Percentiles rank a stretch among this genome's conserved stretches.
phyloP scores from a whole-genome alignment of 1,139 yeast genomes.

The Geotrichum citri-aurantii region DNA sequence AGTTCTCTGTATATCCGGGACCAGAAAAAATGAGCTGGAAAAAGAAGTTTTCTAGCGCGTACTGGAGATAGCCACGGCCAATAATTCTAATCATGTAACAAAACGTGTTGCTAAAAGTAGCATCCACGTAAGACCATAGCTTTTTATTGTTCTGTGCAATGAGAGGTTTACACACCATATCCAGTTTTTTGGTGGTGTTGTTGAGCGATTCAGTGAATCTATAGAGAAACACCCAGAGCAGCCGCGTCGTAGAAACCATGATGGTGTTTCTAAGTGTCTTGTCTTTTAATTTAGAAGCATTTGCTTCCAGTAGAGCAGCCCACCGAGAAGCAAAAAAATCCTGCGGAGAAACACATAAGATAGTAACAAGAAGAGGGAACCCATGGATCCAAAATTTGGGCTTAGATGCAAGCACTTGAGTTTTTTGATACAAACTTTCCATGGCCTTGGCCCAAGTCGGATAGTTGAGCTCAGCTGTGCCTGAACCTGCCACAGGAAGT shows the following conservation, averaged over 20 bases:
- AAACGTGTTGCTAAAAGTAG: slow-evolving; percentile 55
- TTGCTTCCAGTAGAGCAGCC: slow-evolving; percentile 58
- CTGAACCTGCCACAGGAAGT: slow-evolving; percentile 73
- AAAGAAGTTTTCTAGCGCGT: slow-evolving; percentile 70
- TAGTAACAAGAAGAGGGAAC: slow-evolving; percentile 63
- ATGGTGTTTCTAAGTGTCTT: slow-evolving; percentile 41
- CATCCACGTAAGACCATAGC: slow-evolving; percentile 58
- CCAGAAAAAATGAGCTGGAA: slow-evolving; percentile 46
- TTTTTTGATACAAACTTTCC: slow-evolving; percentile 51
- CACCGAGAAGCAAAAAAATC: slow-evolving; percentile 72
- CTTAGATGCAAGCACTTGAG: slow-evolving; percentile 40
- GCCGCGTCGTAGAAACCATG: slow-evolving; percentile 61
- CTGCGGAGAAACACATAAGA: slow-evolving; percentile 74
- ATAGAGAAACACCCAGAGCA: slow-evolving; percentile 85
- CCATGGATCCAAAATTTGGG: slow-evolving; percentile 71
- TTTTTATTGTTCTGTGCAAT: slow-evolving; percentile 50
- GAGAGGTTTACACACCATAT: slow-evolving; percentile 51
- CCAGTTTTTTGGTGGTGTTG: slow-evolving; percentile 69
- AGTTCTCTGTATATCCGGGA: slow-evolving; percentile 50
- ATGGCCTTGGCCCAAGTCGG: slow-evolving; percentile 92
- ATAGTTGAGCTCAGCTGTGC: slow-evolving; percentile 93
- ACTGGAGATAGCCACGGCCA: slow-evolving; percentile 74
- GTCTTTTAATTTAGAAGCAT: slow-evolving; percentile 45
- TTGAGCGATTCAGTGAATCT: slow-evolving; percentile 85
- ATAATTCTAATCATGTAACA: slow-evolving; percentile 68